Evolutionary conservation across 768 basidiomycete species (phyloP).

Genomic region (Pulveroboletus frians): DNA sequence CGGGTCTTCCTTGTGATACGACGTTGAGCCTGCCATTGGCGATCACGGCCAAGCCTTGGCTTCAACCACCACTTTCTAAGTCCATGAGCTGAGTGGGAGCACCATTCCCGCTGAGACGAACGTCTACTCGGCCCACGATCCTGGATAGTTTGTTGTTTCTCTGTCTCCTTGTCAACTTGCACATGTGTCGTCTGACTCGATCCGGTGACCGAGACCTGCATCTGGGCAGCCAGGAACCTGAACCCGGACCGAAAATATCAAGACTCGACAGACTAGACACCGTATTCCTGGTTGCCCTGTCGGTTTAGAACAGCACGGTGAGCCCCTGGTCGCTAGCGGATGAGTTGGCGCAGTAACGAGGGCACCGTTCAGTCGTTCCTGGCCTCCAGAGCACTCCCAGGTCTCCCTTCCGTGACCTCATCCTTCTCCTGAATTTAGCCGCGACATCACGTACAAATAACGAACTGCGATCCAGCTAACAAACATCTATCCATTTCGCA

Average conservation of each 20-base stretch:
- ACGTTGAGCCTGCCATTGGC: no score
- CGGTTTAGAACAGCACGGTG: not conserved
- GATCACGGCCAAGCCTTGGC: no score
- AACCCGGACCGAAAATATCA: not conserved
- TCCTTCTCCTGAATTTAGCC: conserved; percentile 22
- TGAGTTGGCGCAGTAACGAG: not conserved
- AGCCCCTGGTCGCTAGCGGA: not conserved
- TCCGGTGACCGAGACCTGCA: not conserved
- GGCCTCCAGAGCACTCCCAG: conserved; percentile 1
- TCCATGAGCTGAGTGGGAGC: no score
- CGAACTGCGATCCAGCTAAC: conserved; percentile 2
- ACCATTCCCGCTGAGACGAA: not conserved
- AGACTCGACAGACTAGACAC: not conserved
- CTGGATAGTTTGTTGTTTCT: conserved; percentile 14
- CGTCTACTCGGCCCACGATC: not conserved
- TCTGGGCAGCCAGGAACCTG: conserved; percentile 1
- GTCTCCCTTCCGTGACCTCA: conserved; percentile 18
- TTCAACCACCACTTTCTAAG: not conserved
- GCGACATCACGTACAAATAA: conserved; percentile 27
- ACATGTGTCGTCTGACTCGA: conserved; percentile 4
- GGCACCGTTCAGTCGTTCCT: not conserved
- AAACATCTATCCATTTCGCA: conserved; percentile 12
- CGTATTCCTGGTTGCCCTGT: not conserved
- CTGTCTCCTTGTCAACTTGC: conserved; percentile 13
- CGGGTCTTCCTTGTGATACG: no score